Conservation (phyloP, 768 basidiomycete genomes). For the Boletales sp. region DNA sequence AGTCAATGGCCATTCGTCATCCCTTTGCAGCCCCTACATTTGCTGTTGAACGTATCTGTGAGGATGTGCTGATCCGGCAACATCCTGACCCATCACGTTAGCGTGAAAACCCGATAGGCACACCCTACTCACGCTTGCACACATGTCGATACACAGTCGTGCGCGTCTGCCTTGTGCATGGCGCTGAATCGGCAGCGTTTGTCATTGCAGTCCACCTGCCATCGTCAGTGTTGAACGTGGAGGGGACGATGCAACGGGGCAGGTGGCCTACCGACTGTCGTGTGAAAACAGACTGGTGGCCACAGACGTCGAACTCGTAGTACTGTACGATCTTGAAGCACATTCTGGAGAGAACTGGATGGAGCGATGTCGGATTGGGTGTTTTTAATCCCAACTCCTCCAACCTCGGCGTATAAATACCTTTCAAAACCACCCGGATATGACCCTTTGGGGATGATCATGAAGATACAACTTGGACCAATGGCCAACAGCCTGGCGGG, state of each 20-base stretch:
- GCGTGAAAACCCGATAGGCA: background rate
- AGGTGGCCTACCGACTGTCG: slow-evolving; percentile 32
- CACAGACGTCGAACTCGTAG: slow-evolving; percentile 29
- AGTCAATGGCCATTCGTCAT: slow-evolving; percentile 24
- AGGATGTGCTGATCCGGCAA: slow-evolving; percentile 27
- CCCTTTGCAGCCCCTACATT: slow-evolving; percentile 20
- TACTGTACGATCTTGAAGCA: slow-evolving; percentile 34
- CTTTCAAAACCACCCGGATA: background rate
- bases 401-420: slow-evolving; percentile 23
- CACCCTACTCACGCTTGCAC: slow-evolving; percentile 31
- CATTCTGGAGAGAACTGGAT: slow-evolving; percentile 19
- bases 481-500: background rate
- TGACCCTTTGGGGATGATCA: slow-evolving; percentile 5
- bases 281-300: slow-evolving; percentile 27
- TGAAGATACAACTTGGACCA: slow-evolving; percentile 2
- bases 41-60: slow-evolving; percentile 9
- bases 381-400: background rate
- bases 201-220: slow-evolving; percentile 48
- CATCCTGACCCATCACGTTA: slow-evolving; percentile 19
- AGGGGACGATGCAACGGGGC: background rate
- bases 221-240: background rate
- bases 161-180: slow-evolving; percentile 28
- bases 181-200: slow-evolving; percentile 39
- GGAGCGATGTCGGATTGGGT: slow-evolving; percentile 2
- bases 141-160: slow-evolving; percentile 39